phyloP scores from a whole-genome alignment of 169 alveolate genomes.

The Plasmodium relictum region DNA sequence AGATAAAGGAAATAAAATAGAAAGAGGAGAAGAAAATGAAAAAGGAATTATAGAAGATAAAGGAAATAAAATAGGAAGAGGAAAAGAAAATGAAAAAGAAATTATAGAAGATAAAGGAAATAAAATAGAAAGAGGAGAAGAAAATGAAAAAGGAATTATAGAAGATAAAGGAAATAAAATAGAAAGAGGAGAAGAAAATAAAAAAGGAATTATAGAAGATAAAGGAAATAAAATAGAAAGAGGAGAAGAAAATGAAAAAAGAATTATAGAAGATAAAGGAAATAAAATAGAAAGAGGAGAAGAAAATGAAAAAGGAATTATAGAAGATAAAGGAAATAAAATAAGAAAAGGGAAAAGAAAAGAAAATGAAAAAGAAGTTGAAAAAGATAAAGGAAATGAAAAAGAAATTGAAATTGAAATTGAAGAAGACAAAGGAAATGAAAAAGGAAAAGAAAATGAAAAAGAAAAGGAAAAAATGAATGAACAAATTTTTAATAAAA shows the following conservation, averaged over 20 bases:
- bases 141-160: neutral
- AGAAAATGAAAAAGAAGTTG: too few species aligned
- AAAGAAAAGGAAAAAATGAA: too few species aligned
- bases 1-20: neutral
- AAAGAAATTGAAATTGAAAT: too few species aligned
- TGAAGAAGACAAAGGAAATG: too few species aligned
- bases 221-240: neutral
- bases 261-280: slow-evolving; percentile 8
- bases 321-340: too few species aligned
- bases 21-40: neutral
- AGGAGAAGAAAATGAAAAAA: slow-evolving; percentile 23
- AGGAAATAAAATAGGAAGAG: neutral
- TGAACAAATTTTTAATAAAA: too few species aligned
- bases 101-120: neutral
- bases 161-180: neutral
- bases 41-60: neutral
- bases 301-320: too few species aligned
- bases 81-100: neutral
- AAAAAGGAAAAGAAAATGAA: too few species aligned
- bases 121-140: slow-evolving; percentile 13
- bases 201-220: neutral
- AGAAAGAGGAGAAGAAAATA: neutral
- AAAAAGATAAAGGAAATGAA: too few species aligned
- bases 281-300: neutral
- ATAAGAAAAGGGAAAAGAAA: too few species aligned